Evolutionary conservation across 2,329 filamentous ascomycete species (phyloP).

Genomic region (Parasarocladium wereldwijsianum): DNA sequence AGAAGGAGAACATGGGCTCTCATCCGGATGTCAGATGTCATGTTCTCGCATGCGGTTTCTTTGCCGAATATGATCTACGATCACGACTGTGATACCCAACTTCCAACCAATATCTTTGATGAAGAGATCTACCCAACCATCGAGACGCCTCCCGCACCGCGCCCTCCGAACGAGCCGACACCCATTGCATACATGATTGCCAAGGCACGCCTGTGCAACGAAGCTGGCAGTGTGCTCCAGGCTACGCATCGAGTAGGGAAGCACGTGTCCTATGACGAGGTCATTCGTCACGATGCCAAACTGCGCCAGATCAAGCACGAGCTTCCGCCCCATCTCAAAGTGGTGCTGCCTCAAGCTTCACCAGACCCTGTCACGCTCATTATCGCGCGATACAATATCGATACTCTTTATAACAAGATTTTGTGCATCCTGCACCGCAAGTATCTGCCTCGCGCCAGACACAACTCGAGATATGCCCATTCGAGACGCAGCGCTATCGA

Average conservation of each 20-base stretch:
- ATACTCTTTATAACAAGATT: constrained; percentile 77
- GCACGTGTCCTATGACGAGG: constrained; percentile 46
- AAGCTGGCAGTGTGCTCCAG: constrained; percentile 60
- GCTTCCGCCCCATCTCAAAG: constrained; percentile 65
- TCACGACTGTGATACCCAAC: constrained; percentile 58
- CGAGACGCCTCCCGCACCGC: constrained; percentile 50
- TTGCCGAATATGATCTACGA: constrained; percentile 55
- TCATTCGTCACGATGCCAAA: constrained; percentile 45
- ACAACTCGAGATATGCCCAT: constrained; percentile 69
- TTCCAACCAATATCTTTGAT: constrained; percentile 68
- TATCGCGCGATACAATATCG: constrained; percentile 71
- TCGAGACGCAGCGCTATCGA: constrained; percentile 76
- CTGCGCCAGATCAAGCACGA: constrained; percentile 47
- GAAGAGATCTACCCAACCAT: constrained; percentile 62
- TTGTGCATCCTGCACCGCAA: constrained; percentile 80
- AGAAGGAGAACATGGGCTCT: constrained; percentile 53
- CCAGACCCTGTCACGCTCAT: constrained; percentile 73
- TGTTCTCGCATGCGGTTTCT: constrained; percentile 65
- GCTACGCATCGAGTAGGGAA: constrained; percentile 41
- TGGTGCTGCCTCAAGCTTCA: constrained; percentile 60
- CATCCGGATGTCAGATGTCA: constrained; percentile 56
- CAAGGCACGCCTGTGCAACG: constrained; percentile 52
- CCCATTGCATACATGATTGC: constrained; percentile 68
- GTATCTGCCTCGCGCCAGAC: constrained; percentile 63
- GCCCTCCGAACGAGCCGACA: constrained; percentile 56